Base-by-base conservation (phyloP, 208 protist species). In the Plasmodiophora brassicae region DNA sequence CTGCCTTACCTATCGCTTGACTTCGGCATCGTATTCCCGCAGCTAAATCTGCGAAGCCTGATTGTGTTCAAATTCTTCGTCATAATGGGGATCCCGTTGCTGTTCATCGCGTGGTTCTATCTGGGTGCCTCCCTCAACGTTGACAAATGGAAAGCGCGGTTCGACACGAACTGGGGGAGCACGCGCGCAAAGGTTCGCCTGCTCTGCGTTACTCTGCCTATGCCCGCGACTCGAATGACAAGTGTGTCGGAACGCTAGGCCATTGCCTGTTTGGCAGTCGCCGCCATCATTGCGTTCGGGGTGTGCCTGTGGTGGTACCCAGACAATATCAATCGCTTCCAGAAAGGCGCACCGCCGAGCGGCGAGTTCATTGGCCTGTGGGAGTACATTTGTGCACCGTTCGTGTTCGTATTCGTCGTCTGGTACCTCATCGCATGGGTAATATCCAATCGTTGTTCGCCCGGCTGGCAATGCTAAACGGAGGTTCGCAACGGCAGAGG, bases 341-440 rank as follows among this genome's bases (percentile, higher is more conserved):
- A 5, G n/a, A 36, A 5, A 8, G 5, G 5, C 14, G 5, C 32
- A 32, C 10, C 41, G 5, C 5, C 65, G 20, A 32, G 41, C n/a
- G 65, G 65, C 5, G 41, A 78, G 10, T 78, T 78, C n/a, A 78
- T 44, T 32, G 65, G 65, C 10, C n/a, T 78, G n/a, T 38, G 32
- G 14, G 65, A 44, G 5, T 5, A 5, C 10, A 78, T 78, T 8
- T 44, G 32, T 8, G 5, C 65, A 32, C 65, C 65, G 14, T 14
- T 78, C 32, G 5, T 78, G 65, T n/a, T 38, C 14, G 41, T 78
- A 14, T 36, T 78, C 32, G n/a, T 32, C 5, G 20, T 78, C 5
- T 78, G 65, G 65, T 78, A 5, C 65, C 5, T 78, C n/a, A 36
- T 78, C 41, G 65, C 65, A 36, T 78, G 65, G 65, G 65, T 78